A percentile compares a stretch with the other conserved stretches of the same genome.
These are phyloP conservation scores for Austroboletus novae-zelandiae DNA, from an alignment of 1,284 basidiomycete species.

Conservation along the genomic window DNA sequence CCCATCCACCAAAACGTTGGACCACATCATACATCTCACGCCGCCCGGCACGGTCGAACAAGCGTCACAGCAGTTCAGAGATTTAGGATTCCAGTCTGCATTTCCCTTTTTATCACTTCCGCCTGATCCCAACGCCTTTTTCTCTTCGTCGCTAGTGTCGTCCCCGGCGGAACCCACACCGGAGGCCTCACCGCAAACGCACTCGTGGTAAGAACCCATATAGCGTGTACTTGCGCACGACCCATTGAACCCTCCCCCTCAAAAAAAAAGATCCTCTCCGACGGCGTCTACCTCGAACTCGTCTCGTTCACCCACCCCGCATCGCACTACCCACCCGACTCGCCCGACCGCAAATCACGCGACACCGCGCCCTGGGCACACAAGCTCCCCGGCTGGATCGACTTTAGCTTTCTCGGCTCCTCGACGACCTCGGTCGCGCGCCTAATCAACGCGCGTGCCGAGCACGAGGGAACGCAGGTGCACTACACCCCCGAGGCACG, in stretches of 20 bases:
- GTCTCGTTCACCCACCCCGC: slow-evolving; percentile 58
- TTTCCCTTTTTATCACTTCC: background rate
- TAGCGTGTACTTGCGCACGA: background rate
- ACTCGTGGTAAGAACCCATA: slow-evolving; percentile 47
- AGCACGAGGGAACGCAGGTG: slow-evolving; percentile 34
- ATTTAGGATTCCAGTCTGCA: slow-evolving; percentile 63
- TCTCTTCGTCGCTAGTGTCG: slow-evolving; percentile 41
- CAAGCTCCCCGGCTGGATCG: slow-evolving; percentile 60
- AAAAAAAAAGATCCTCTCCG: slow-evolving; percentile 46
- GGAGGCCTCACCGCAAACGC: slow-evolving; percentile 62
- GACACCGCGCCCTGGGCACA: slow-evolving; percentile 51
- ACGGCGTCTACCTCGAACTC: slow-evolving; percentile 66
- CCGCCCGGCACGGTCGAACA: slow-evolving; percentile 55
- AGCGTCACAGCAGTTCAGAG: slow-evolving; percentile 50
- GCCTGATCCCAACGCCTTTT: background rate
- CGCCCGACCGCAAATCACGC: slow-evolving; percentile 42
- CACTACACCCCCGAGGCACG: slow-evolving; percentile 42
- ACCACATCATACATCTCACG: slow-evolving; percentile 69
- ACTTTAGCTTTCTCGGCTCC: slow-evolving; percentile 59
- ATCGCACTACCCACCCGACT: slow-evolving; percentile 48
- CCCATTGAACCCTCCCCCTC: background rate
- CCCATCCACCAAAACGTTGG: slow-evolving; percentile 50
- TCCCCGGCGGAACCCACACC: slow-evolving; percentile 60
- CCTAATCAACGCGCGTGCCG: slow-evolving; percentile 52
- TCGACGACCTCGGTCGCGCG: slow-evolving; percentile 32